phyloP scores from a whole-genome alignment of 805 yeast genomes.

The Kodamaea hsintzibuensis region DNA sequence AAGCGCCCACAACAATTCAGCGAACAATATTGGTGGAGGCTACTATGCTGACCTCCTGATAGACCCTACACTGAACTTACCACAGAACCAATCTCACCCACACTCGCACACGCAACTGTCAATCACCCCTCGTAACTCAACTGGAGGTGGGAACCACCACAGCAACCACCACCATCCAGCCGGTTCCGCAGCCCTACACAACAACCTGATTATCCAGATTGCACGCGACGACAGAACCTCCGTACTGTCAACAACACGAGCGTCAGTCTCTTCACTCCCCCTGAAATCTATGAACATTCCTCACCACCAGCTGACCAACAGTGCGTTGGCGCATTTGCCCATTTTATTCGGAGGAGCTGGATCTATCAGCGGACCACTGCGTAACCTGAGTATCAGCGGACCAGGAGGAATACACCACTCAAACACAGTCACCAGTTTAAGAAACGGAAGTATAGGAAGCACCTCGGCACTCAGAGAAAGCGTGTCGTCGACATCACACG shows the following conservation, averaged over 20 bases:
- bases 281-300: constrained; percentile 49
- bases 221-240: constrained; percentile 40
- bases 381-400: constrained; percentile 38
- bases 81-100: constrained; percentile 40
- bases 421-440: constrained; percentile 36
- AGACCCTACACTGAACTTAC: constrained; percentile 48
- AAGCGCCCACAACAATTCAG: constrained; percentile 25
- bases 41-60: constrained; percentile 45
- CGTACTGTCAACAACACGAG: constrained; percentile 28
- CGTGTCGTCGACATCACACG: constrained; percentile 12
- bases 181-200: constrained; percentile 24
- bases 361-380: constrained; percentile 42
- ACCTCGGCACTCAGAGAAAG: constrained; percentile 8
- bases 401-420: constrained; percentile 37
- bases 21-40: constrained; percentile 38
- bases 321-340: constrained; percentile 44
- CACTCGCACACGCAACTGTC: constrained; percentile 29
- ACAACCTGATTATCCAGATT: constrained; percentile 43
- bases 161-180: constrained; percentile 2
- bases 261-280: constrained; percentile 43
- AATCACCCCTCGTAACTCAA: constrained; percentile 33
- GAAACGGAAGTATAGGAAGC: constrained; percentile 41
- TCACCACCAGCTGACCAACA: constrained; percentile 42
- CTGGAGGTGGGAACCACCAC: constrained; percentile 12
- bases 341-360: constrained; percentile 42